Conservation (phyloP, 2,329 filamentous ascomycete species). For the Trichoderma citrinoviride region DNA sequence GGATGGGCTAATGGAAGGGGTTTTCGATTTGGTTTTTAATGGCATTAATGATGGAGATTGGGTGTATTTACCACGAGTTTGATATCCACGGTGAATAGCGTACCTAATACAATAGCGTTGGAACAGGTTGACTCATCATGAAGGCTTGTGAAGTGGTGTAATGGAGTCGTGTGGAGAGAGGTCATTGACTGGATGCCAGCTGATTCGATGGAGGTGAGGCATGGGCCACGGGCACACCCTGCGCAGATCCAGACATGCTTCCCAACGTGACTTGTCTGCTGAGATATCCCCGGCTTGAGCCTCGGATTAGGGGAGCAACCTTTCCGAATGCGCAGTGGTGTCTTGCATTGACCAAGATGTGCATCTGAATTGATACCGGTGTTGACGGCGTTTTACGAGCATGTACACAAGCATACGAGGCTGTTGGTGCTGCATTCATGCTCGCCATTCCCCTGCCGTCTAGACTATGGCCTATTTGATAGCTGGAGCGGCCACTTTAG, state of each 20-base stretch:
- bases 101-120: background rate
- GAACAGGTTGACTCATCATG: background rate
- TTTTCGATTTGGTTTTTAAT: background rate
- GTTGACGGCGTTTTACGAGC: background rate
- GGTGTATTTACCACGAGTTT: conserved; percentile 1
- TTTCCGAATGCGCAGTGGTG: background rate
- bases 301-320: background rate
- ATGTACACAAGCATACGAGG: too few relatives aligned
- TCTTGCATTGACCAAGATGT: background rate
- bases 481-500: too few relatives aligned
- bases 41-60: conserved; percentile 7
- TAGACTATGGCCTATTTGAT: too few relatives aligned
- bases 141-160: background rate
- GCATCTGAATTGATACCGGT: background rate
- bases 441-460: too few relatives aligned
- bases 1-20: conserved; percentile 10
- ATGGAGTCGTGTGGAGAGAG: conserved; percentile 3
- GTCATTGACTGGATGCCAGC: background rate
- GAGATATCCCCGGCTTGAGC: too few relatives aligned
- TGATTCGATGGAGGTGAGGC: background rate
- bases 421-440: too few relatives aligned
- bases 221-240: background rate
- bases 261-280: too few relatives aligned
- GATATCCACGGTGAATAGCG: conserved; percentile 6
- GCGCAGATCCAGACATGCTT: background rate